A percentile compares a stretch with the other conserved stretches of the same genome.
phyloP scores from a whole-genome alignment of 73 alveolate genomes.

The Tetrahymena borealis region DNA sequence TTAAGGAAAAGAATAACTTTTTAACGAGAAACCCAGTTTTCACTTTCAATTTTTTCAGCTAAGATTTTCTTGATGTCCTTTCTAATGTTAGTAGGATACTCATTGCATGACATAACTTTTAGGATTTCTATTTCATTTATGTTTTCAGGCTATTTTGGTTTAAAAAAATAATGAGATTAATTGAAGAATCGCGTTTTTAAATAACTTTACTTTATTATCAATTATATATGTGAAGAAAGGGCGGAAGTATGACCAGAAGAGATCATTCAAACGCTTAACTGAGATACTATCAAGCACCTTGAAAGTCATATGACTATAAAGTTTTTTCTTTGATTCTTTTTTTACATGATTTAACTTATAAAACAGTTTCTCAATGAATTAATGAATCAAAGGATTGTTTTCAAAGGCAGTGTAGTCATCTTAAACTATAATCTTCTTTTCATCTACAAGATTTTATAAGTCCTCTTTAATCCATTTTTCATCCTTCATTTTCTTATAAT shows the following conservation, averaged over 20 bases:
- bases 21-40: background rate
- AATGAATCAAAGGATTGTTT: background rate
- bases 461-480: background rate
- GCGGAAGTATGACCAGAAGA: background rate
- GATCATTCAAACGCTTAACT: background rate
- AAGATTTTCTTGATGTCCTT: background rate
- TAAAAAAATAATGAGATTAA: background rate
- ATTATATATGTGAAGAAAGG: background rate
- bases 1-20: background rate
- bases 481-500: background rate
- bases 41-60: background rate
- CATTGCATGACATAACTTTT: background rate
- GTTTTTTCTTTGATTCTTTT: background rate
- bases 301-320: background rate
- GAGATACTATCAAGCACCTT: background rate
- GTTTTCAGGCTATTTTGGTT: background rate
- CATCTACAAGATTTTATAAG: background rate
- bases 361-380: background rate
- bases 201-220: background rate
- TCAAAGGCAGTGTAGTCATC: background rate
- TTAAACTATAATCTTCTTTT: background rate
- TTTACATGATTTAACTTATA: background rate
- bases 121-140: background rate
- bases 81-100: background rate
- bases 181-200: background rate